Conservation (phyloP, 2,329 filamentous ascomycete species). For the Diaporthe citri region DNA sequence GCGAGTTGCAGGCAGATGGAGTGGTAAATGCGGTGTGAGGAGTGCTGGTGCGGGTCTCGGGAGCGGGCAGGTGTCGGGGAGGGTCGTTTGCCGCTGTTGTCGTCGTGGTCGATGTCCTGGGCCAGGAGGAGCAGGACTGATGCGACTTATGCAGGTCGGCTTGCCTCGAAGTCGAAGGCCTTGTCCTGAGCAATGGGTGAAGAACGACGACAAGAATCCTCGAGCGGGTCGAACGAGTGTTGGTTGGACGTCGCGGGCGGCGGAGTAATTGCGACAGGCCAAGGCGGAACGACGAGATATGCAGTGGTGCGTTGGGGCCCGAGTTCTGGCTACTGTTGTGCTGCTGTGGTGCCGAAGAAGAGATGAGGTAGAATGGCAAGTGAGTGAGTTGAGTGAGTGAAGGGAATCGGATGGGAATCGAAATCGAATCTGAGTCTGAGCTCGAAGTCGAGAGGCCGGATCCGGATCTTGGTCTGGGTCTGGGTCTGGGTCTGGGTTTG, state of each 20-base stretch:
- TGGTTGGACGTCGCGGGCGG: neutral
- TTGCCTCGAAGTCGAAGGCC: too few species aligned
- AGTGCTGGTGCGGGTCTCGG: conserved; percentile 26
- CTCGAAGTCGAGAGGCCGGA: neutral
- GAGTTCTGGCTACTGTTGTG: neutral
- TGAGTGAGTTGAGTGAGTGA: neutral
- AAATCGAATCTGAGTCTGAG: neutral
- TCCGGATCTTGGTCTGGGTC: neutral
- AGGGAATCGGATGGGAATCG: neutral
- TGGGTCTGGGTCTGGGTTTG: neutral
- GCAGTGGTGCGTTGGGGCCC: neutral
- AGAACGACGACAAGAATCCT: neutral
- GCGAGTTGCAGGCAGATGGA: conserved; percentile 28
- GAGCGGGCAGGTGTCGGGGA: conserved; percentile 10
- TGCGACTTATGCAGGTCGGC: neutral
- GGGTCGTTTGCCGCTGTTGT: too few species aligned
- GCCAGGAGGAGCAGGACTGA: neutral
- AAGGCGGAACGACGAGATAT: conserved; percentile 8
- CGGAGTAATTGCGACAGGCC: conserved; percentile 29
- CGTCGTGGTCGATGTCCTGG: too few species aligned
- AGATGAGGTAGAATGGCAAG: conserved; percentile 9
- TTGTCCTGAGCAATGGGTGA: too few species aligned
- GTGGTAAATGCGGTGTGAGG: neutral
- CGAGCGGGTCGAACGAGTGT: neutral
- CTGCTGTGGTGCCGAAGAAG: conserved; percentile 4